These are phyloP conservation scores for Nakazawaea wyomingensis DNA, from an alignment of 805 yeast species.

Conservation along the genomic window DNA sequence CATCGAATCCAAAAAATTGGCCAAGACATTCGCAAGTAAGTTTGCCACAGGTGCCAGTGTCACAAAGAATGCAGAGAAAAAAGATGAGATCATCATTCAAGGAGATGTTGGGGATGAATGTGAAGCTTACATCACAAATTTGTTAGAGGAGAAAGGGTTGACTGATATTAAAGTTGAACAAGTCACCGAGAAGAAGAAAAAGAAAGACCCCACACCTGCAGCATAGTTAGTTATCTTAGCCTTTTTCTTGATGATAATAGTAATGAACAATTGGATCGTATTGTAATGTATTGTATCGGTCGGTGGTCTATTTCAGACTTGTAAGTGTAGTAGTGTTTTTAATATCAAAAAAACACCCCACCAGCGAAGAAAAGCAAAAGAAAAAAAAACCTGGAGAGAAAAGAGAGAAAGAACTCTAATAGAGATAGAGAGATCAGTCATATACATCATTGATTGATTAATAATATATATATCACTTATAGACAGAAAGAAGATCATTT, in stretches of 20 bases:
- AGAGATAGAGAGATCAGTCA: too few species aligned
- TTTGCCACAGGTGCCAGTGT: slow-evolving; percentile 97
- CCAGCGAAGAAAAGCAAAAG: too few species aligned
- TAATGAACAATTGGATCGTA: too few species aligned
- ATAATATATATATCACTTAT: too few species aligned
- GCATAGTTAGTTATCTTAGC: neutral
- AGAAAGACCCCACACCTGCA: slow-evolving; percentile 30
- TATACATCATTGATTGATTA: too few species aligned
- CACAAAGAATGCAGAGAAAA: slow-evolving; percentile 83
- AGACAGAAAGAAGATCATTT: too few species aligned
- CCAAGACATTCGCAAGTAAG: slow-evolving; percentile 88
- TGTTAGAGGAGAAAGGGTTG: slow-evolving; percentile 78
- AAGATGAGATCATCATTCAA: slow-evolving; percentile 86
- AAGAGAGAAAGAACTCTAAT: neutral
- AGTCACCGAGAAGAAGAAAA: slow-evolving; percentile 75
- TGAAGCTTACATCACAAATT: slow-evolving; percentile 62
- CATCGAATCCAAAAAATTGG: slow-evolving; percentile 82
- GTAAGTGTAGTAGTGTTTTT: neutral
- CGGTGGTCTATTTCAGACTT: too few species aligned
- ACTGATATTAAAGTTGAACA: slow-evolving; percentile 85
- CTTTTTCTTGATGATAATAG: too few species aligned
- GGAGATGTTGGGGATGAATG: slow-evolving; percentile 95
- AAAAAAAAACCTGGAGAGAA: neutral
- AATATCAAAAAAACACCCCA: too few species aligned
- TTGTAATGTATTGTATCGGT: neutral